phyloP scores from a whole-genome alignment of 2,329 filamentous ascomycete species.

The Aspergillus alliaceus region DNA sequence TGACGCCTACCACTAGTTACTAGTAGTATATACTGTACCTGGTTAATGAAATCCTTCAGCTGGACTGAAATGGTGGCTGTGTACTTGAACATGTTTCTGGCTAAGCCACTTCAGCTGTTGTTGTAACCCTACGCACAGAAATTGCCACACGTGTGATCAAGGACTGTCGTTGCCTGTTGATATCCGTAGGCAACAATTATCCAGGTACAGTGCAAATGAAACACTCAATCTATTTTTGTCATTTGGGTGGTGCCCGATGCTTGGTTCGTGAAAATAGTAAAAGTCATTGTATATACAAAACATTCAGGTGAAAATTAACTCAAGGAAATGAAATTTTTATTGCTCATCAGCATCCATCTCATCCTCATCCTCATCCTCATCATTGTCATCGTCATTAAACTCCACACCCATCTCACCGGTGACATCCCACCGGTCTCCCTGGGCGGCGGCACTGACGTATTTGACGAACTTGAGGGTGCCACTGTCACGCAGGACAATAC shows the following conservation, averaged over 20 bases:
- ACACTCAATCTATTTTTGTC: neutral
- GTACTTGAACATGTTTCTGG: no score
- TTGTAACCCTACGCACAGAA: no score
- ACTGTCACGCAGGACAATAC: constrained; percentile 82
- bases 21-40: no score
- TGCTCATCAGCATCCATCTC: constrained; percentile 6
- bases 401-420: constrained; percentile 74
- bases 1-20: no score
- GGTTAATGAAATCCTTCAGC: no score
- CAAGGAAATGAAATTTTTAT: neutral
- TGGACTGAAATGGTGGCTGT: no score
- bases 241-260: neutral
- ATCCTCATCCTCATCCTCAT: constrained; percentile 15
- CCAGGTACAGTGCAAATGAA: neutral
- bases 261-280: neutral
- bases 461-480: constrained; percentile 92
- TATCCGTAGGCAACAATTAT: neutral
- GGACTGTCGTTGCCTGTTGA: no score
- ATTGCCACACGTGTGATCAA: neutral
- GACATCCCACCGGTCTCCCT: constrained; percentile 91
- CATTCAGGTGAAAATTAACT: neutral
- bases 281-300: neutral
- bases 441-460: constrained; percentile 80
- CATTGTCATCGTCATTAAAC: constrained; percentile 48
- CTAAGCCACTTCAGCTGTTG: no score